Conservation (phyloP, 2,329 filamentous ascomycete genomes). For the Phyllosticta capitalensis region DNA sequence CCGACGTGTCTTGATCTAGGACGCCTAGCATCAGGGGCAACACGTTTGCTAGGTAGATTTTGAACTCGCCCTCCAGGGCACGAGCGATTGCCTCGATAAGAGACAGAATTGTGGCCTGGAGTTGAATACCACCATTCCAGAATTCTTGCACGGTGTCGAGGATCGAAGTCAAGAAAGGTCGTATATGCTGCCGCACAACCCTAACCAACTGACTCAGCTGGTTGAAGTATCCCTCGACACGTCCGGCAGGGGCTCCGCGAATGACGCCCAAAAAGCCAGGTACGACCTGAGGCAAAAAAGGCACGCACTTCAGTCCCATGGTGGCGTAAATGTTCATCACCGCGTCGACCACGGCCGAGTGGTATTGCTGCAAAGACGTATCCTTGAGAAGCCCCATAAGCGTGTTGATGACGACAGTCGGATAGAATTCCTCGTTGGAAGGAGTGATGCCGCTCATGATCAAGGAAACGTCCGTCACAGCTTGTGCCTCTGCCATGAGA, state of each 20-base stretch:
- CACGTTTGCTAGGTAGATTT: constrained; percentile 82
- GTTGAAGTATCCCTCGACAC: constrained; percentile 94
- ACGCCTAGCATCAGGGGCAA: constrained; percentile 91
- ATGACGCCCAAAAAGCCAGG: constrained; percentile 90
- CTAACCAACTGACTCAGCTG: constrained; percentile 87
- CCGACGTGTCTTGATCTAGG: constrained; percentile 72
- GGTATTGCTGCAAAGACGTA: constrained; percentile 78
- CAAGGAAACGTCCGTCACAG: constrained; percentile 82
- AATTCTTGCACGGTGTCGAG: constrained; percentile 80
- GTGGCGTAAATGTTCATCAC: constrained; percentile 99
- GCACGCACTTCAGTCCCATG: constrained; percentile 88
- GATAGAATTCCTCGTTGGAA: constrained; percentile 96
- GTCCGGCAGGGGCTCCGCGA: constrained; percentile 62
- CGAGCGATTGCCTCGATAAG: constrained; percentile 89
- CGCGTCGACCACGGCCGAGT: constrained; percentile 88
- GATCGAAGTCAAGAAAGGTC: constrained; percentile 80
- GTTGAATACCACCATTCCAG: constrained; percentile 69
- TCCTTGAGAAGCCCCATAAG: constrained; percentile 88
- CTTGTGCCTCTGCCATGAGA: constrained; percentile 54
- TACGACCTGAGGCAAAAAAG: constrained; percentile 87
- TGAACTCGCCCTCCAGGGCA: constrained; percentile 94
- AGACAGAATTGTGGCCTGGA: constrained; percentile 85
- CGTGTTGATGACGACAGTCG: constrained; percentile 94
- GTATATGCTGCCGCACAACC: constrained; percentile 93
- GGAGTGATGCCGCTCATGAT: constrained; percentile 98